A percentile compares a stretch with the other conserved stretches of the same genome.
phyloP scores from a whole-genome alignment of 2,329 filamentous ascomycete genomes.

The Tolypocladium capitatum region DNA sequence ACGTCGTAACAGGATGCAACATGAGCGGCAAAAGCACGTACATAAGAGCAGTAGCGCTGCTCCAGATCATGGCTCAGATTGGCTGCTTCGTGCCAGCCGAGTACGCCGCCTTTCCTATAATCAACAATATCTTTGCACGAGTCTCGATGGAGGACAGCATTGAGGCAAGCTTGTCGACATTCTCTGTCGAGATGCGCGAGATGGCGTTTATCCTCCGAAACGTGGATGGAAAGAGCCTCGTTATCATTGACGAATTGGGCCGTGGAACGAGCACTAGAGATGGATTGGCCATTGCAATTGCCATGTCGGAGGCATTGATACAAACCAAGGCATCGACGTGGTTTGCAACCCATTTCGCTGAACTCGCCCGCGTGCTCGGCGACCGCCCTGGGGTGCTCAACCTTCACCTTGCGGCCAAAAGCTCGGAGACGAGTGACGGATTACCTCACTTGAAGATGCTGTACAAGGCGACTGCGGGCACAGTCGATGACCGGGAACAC shows the following conservation, averaged over 20 bases:
- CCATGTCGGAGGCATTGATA: constrained; percentile 78
- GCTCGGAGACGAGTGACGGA: constrained; percentile 34
- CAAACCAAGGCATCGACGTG: constrained; percentile 68
- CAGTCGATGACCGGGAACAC: constrained; percentile 49
- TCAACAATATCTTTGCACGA: constrained; percentile 74
- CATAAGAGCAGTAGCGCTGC: constrained; percentile 70
- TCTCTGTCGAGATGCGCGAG: constrained; percentile 89
- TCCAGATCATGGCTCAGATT: constrained; percentile 87
- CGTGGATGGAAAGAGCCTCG: constrained; percentile 61
- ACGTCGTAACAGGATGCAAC: constrained; percentile 90
- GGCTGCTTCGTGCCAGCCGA: constrained; percentile 81
- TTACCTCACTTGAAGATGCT: constrained; percentile 64
- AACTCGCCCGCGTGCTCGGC: constrained; percentile 63
- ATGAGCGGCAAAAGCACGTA: constrained; percentile 98
- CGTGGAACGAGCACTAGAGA: constrained; percentile 82
- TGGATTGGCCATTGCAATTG: constrained; percentile 76
- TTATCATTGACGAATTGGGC: constrained; percentile 84
- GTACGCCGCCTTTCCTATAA: constrained; percentile 69
- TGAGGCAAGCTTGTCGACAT: constrained; percentile 84
- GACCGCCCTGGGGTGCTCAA: constrained; percentile 70
- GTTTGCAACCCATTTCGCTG: constrained; percentile 88
- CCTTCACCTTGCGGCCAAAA: constrained; percentile 65
- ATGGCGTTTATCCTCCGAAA: constrained; percentile 86
- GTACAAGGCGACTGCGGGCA: constrained; percentile 67
- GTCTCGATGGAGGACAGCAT: constrained; percentile 79